Base-by-base conservation (phyloP, 2,329 filamentous ascomycete genomes). In the Paecilomyces sp. region DNA sequence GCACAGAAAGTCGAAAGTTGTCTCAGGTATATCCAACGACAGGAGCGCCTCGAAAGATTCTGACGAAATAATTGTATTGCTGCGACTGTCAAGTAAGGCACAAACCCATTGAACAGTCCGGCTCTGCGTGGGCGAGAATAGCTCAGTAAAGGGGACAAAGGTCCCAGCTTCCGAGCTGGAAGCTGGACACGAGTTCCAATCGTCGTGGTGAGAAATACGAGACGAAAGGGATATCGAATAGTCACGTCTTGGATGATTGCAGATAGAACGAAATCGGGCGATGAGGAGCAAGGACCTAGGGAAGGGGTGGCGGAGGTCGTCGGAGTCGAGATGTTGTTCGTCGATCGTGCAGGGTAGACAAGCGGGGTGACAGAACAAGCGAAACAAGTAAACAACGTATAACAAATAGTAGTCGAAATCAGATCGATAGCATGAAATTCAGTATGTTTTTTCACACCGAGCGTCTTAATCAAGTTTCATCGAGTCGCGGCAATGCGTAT, bases 81-180 rank as follows among this genome's bases (percentile, higher is more conserved):
- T 22, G 41, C n/a, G 4, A 8, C 8, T 6, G 41, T 47, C n/a
- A 18, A 18, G n/a, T 9, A 18, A 8, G 18, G 15, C 41, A 47
- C 41, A 47, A 15, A 9, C 22, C 58, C 53, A 57, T 59, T 61
- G 61, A 58, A 55, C 15, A 54, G 62, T 64, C 59, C 63, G 64
- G 61, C 60, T 62, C 62, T 64, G 61, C 61, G 58, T 63, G 61
- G 64, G 61, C 61, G 59, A 58, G 58, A 61, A 61, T 63, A 66
- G 66, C 64, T 68, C 58, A 60, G 65, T 65, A 67, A 60, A 61
- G 64, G 66, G 68, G 65, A 60, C 61, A 59, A 62, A 58, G 62
- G 66, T 64, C 66, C 69, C 69, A 67, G 58, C 57, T 66, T 68
- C 63, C 65, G 61, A 65, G 65, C 66, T 62, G 64, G 62, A 55